Conservation (phyloP, 495 filamentous ascomycete genomes). For the Tuber indicum region DNA sequence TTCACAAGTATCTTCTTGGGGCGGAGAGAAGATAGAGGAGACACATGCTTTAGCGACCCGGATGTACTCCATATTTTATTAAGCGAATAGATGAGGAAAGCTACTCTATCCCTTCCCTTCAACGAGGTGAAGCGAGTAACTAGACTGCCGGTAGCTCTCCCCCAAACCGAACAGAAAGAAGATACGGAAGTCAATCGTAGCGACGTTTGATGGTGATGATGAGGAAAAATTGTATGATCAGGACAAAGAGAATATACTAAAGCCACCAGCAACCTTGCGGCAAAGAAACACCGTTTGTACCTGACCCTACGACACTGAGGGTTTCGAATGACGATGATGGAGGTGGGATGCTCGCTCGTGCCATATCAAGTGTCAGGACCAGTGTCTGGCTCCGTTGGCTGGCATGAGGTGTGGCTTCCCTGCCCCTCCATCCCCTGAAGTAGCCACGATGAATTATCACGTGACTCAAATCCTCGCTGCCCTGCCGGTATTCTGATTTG, state of each 20-base stretch:
- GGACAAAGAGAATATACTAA: background rate
- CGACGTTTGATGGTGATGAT: background rate
- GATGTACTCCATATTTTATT: slow-evolving; percentile 39
- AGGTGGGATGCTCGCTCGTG: background rate
- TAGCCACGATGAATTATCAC: background rate
- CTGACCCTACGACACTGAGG: background rate
- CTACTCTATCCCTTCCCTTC: background rate
- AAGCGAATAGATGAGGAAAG: background rate
- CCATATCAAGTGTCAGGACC: background rate
- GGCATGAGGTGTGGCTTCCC: background rate
- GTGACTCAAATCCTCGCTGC: background rate
- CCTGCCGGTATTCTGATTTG: background rate
- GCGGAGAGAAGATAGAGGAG: background rate
- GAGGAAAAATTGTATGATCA: background rate
- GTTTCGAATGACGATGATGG: background rate
- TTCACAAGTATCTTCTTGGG: background rate
- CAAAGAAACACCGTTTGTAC: background rate
- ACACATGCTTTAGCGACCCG: slow-evolving; percentile 36
- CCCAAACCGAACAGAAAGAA: background rate
- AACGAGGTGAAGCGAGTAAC: background rate
- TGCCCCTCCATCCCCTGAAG: background rate
- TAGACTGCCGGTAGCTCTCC: background rate
- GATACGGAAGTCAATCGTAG: background rate
- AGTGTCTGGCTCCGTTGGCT: background rate
- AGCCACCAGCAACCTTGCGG: background rate